phyloP scores from a whole-genome alignment of 1,284 basidiomycete species.

The Malassezia obtusa region DNA sequence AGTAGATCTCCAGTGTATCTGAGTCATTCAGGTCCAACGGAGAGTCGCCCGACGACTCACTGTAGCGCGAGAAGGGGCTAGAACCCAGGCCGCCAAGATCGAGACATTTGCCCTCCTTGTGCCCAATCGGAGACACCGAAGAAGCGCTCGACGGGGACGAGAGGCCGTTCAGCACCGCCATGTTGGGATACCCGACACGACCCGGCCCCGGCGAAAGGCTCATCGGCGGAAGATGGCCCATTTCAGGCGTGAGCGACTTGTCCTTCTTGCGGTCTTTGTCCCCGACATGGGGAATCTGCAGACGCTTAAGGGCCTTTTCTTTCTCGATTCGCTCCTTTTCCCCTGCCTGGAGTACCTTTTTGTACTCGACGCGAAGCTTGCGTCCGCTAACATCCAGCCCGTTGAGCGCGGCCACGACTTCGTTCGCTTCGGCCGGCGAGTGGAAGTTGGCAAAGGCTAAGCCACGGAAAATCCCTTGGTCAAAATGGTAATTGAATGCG shows the following conservation, averaged over 20 bases:
- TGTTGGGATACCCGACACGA: neutral
- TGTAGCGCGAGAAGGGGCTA: neutral
- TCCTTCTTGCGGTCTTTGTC: constrained; percentile 33
- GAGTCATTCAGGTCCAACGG: constrained; percentile 86
- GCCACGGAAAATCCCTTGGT: constrained; percentile 74
- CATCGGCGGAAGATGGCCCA: neutral
- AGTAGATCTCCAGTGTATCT: constrained; percentile 90
- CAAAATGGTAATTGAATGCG: constrained; percentile 68
- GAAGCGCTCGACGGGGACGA: neutral
- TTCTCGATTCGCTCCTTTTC: constrained; percentile 98
- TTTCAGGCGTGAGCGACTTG: neutral
- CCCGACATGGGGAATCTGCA: constrained; percentile 56
- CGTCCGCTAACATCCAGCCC: constrained; percentile 88
- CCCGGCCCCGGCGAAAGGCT: neutral
- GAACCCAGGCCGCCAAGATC: neutral
- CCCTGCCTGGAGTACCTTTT: constrained; percentile 94
- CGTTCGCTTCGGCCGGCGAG: constrained; percentile 77
- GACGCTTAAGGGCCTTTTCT: constrained; percentile 94
- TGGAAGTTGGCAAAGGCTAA: constrained; percentile 98
- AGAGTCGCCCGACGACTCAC: constrained; percentile 50
- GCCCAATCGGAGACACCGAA: neutral
- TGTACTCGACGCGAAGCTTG: constrained; percentile 96
- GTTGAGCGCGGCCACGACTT: constrained; percentile 86
- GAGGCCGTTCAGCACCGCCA: neutral
- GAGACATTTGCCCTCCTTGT: neutral